A percentile compares a stretch with the other conserved stretches of the same genome.
Evolutionary conservation across 768 basidiomycete species (phyloP).

Genomic region (Cystofilobasidium capitatum): DNA sequence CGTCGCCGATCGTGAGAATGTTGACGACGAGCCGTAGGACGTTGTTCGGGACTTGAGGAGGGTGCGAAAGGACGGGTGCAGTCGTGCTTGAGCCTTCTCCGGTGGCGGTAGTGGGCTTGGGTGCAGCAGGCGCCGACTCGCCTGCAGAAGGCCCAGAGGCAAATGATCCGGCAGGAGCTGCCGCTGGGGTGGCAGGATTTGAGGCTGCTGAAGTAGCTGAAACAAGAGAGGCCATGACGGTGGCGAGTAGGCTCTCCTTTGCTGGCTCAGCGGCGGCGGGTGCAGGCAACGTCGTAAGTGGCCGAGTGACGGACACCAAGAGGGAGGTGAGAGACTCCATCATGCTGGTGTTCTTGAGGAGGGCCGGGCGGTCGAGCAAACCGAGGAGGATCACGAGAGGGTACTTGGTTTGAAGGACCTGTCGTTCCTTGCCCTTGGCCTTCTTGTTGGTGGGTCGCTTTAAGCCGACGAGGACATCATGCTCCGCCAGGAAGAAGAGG

Average conservation of each 20-base stretch:
- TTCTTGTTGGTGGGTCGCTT: conserved; percentile 57
- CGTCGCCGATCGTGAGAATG: conserved; percentile 93
- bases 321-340: conserved; percentile 87
- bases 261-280: conserved; percentile 21
- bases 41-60: conserved; percentile 73
- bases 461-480: conserved; percentile 74
- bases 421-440: conserved; percentile 82
- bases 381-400: conserved; percentile 82
- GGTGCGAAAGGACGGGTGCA: conserved; percentile 46
- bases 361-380: conserved; percentile 72
- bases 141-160: background rate
- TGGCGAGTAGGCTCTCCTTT: conserved; percentile 24
- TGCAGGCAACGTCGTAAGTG: conserved; percentile 52
- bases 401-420: conserved; percentile 61
- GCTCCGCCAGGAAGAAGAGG: conserved; percentile 89
- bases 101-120: background rate
- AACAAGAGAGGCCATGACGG: conserved; percentile 1
- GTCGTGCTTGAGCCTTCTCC: background rate
- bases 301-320: conserved; percentile 77
- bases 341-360: conserved; percentile 77
- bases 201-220: conserved; percentile 3
- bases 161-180: background rate
- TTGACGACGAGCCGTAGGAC: conserved; percentile 90
- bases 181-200: background rate
- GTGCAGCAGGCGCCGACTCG: background rate